Base-by-base conservation (phyloP, 208 protist species). In the Trypanosoma boissoni region DNA sequence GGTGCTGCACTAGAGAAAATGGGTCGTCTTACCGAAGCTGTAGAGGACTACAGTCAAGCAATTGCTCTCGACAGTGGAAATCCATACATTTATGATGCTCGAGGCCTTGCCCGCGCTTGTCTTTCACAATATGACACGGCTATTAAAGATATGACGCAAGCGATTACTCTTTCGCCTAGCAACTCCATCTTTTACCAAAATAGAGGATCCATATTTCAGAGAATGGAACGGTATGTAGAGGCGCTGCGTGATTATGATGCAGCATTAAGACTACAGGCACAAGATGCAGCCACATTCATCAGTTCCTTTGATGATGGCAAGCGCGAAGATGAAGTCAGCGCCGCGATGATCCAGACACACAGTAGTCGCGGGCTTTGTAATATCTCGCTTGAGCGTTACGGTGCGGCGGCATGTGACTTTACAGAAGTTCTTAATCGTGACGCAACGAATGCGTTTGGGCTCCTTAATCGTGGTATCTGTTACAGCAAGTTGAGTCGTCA, bases 381-480 rank as follows among this genome's bases (percentile, higher is more conserved):
- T 58, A 86, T 86, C 14, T 74, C 80, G 24, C 50, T 78, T 8
- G 74, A 66, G 1, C 27, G 74, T 9, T 89, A 90, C 58, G 70
- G 79, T 21, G 61, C 75, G 44, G 89, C 91, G 3, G 77, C 96
- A 44, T 26, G 34, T 14, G 90, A 97, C 59, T 95, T 96, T 67
- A 77, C 68, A 14, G 44, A 62, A 41, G 82, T 93, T 12, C 49
- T 97, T 16, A 37, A 48, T 14, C 54, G 78, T 10, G 84, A 96
- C 49, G 49, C 63, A 2, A 21, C 28, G 24, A 92, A 97, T 65
- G 28, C 60, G 2, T 75, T 96, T 72, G 88, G 88, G 3, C 74
- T 78, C 2, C 84, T 95, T 66, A 96, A 97, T 69, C 80, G 91
- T 31, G 90, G 90, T 37, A 80, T 95, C 42, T 78, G 66, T 51